Percentiles rank a stretch among this genome's conserved stretches.
Conservation (phyloP, 2,329 filamentous ascomycete genomes). For the Fusarium succisae region DNA sequence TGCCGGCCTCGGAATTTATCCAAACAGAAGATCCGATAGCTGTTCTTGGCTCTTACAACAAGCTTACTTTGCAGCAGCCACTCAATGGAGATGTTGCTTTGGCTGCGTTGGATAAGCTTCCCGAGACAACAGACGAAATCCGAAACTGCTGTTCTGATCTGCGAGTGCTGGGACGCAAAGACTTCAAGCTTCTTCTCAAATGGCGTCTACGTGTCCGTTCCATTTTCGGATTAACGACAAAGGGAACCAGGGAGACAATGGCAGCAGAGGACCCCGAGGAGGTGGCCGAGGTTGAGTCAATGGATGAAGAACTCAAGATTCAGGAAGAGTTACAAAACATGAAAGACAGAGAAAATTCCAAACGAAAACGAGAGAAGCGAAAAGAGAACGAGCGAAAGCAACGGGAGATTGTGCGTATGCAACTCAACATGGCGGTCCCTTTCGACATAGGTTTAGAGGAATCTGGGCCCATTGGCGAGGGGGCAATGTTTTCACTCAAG, state of each 20-base stretch:
- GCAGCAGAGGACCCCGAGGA: slow-evolving; percentile 60
- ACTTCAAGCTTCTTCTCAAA: slow-evolving; percentile 88
- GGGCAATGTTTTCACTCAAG: slow-evolving; percentile 88
- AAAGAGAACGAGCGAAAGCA: slow-evolving; percentile 94
- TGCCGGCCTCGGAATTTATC: slow-evolving; percentile 90
- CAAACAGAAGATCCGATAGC: slow-evolving; percentile 93
- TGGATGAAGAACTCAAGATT: slow-evolving; percentile 94
- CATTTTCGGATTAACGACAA: too few species aligned
- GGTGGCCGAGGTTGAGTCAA: slow-evolving; percentile 82
- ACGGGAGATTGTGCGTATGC: slow-evolving; percentile 94
- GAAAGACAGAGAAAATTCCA: slow-evolving; percentile 78
- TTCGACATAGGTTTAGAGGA: slow-evolving; percentile 97
- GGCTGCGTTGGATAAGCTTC: slow-evolving; percentile 83
- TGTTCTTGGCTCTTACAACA: slow-evolving; percentile 87
- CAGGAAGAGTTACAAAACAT: slow-evolving; percentile 87
- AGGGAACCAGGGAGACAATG: too few species aligned
- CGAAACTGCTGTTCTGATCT: slow-evolving; percentile 81
- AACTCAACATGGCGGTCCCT: slow-evolving; percentile 88
- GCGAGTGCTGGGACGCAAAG: slow-evolving; percentile 90
- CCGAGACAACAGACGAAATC: slow-evolving; percentile 87
- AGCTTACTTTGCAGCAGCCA: slow-evolving; percentile 83
- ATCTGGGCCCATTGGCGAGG: slow-evolving; percentile 78
- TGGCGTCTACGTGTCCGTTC: slow-evolving; percentile 63
- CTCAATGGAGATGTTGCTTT: slow-evolving; percentile 85
- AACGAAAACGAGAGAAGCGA: slow-evolving; percentile 84